These are phyloP conservation scores for Aurantiochytrium sp. DNA, from an alignment of 108 stramenopile genomes.

Conservation along the genomic window DNA sequence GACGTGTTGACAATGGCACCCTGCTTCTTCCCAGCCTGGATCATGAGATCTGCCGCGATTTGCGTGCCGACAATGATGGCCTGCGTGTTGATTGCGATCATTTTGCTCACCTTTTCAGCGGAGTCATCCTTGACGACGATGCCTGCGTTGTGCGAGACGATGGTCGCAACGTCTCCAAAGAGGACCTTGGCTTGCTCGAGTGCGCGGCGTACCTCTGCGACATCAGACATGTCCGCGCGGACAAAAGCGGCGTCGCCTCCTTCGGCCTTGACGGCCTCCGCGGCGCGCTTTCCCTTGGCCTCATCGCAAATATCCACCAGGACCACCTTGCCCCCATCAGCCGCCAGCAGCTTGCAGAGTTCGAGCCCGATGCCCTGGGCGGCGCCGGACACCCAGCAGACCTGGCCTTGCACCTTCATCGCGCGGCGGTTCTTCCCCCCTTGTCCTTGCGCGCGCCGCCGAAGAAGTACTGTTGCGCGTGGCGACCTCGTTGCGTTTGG, in stretches of 20 bases:
- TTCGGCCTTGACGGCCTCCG: not conserved
- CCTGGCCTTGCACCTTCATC: not conserved
- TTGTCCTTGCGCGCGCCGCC: too few species aligned
- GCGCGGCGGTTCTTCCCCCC: not conserved
- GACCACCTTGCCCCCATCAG: not conserved
- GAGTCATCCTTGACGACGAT: not conserved
- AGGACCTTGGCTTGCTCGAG: not conserved
- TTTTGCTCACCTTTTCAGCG: not conserved
- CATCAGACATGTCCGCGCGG: not conserved
- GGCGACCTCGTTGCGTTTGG: too few species aligned
- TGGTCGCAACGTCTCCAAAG: not conserved
- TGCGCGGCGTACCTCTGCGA: not conserved
- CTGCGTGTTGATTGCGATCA: not conserved
- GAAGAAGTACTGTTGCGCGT: too few species aligned
- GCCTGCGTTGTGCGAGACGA: not conserved
- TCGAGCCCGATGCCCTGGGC: conserved; percentile 14
- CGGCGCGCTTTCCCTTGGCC: not conserved
- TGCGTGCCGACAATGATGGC: not conserved
- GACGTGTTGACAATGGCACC: not conserved
- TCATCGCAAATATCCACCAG: not conserved
- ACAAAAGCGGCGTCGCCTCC: not conserved
- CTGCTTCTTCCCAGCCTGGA: not conserved
- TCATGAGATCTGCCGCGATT: not conserved
- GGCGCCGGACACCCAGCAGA: not conserved
- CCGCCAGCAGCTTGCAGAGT: not conserved